Conservation (phyloP, 1,284 basidiomycete species). For the Anthracocystis panici-leucophaei region DNA sequence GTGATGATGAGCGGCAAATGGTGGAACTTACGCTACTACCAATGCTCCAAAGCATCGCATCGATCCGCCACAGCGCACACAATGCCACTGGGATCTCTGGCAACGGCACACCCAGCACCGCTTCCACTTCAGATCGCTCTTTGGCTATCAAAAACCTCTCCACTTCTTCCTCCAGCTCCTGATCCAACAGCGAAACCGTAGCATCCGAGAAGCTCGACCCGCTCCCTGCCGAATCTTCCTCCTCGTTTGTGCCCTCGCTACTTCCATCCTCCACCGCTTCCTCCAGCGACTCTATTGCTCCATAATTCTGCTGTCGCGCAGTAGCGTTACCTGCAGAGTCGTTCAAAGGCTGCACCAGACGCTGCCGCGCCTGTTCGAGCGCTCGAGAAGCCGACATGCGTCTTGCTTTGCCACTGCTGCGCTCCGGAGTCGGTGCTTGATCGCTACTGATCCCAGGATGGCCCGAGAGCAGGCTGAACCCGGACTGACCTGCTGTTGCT, state of each 20-base stretch:
- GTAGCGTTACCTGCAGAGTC: neutral
- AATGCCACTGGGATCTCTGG: conserved; percentile 57
- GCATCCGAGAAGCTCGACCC: conserved; percentile 23
- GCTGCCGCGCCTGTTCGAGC: conserved; percentile 43
- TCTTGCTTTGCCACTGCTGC: conserved; percentile 33
- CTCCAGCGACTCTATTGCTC: conserved; percentile 22
- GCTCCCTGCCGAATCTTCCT: conserved; percentile 14
- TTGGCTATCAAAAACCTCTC: conserved; percentile 48
- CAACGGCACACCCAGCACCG: conserved; percentile 57
- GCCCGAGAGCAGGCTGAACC: conserved; percentile 36
- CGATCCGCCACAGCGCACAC: conserved; percentile 62
- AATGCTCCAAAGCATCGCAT: conserved; percentile 64
- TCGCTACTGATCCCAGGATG: conserved; percentile 18
- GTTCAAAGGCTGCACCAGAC: conserved; percentile 24
- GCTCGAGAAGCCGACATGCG: conserved; percentile 42
- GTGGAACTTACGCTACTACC: conserved; percentile 45
- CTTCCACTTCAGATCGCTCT: conserved; percentile 58
- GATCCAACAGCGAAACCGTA: conserved; percentile 37
- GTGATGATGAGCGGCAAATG: neutral
- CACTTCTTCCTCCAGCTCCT: conserved; percentile 50
- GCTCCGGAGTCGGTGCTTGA: conserved; percentile 17
- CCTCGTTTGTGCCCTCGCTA: conserved; percentile 9
- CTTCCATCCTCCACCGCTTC: conserved; percentile 20
- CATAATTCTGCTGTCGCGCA: conserved; percentile 21
- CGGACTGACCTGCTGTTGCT: conserved; percentile 27